phyloP scores from a whole-genome alignment of 192 early-diverging fungal species.

The Coemansia sp. region DNA sequence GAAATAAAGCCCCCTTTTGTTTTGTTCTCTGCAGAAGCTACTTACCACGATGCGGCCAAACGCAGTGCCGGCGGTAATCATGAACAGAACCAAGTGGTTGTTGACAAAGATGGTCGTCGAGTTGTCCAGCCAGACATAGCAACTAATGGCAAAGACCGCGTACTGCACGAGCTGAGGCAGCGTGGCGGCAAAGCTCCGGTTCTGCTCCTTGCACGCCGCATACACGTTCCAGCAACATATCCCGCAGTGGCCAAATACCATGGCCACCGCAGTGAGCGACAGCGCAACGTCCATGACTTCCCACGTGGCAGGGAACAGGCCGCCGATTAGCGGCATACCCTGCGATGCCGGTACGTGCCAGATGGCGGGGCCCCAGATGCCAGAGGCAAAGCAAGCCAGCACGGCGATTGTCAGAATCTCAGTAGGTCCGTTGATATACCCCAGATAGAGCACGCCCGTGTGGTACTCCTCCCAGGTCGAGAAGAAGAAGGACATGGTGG shows the following conservation, averaged over 20 bases:
- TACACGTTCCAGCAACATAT: constrained; percentile 56
- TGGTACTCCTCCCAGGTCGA: constrained; percentile 93
- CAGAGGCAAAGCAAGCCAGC: constrained; percentile 68
- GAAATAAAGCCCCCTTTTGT: not conserved
- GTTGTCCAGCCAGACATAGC: constrained; percentile 75
- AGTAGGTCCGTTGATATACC: constrained; percentile 84
- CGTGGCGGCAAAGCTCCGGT: constrained; percentile 65
- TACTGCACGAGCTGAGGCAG: constrained; percentile 69
- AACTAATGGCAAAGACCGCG: constrained; percentile 61
- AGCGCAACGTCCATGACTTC: constrained; percentile 46
- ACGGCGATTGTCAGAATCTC: constrained; percentile 80
- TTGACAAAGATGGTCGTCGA: constrained; percentile 68
- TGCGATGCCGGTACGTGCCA: constrained; percentile 46
- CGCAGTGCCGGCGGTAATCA: constrained; percentile 75
- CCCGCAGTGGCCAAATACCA: constrained; percentile 49
- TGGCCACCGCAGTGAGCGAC: constrained; percentile 25
- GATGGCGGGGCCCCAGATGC: constrained; percentile 62
- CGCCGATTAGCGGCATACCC: constrained; percentile 43
- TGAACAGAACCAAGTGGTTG: constrained; percentile 76
- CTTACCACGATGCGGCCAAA: constrained; percentile 81
- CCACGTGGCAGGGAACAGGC: constrained; percentile 47
- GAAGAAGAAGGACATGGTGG: constrained; percentile 78
- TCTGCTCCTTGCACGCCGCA: constrained; percentile 57
- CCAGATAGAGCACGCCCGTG: constrained; percentile 83
- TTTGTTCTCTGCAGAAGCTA: not conserved